Conservation (phyloP, 345 rosid species). For the Abelmoschus esculentus region DNA sequence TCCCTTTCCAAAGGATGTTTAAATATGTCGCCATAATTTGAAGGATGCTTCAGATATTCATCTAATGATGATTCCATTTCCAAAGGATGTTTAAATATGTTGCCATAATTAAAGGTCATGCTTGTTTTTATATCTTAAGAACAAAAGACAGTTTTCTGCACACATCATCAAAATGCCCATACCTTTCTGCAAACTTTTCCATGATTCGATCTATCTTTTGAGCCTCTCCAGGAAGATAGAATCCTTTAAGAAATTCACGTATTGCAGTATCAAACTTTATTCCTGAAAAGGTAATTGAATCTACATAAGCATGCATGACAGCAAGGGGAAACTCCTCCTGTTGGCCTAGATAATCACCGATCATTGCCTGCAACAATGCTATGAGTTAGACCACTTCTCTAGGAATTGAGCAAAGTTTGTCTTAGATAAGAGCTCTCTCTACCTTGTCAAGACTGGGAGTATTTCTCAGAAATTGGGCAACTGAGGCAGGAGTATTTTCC, state of each 20-base stretch:
- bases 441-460: conserved; percentile 78
- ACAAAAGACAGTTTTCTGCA: background rate
- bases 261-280: conserved; percentile 83
- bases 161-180: conserved; percentile 8
- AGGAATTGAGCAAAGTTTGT: conserved; percentile 10
- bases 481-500: conserved; percentile 67
- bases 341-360: conserved; percentile 94
- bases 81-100: background rate
- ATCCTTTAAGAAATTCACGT: conserved; percentile 86
- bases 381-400: conserved; percentile 27
- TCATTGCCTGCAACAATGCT: conserved; percentile 63
- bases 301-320: conserved; percentile 97
- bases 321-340: conserved; percentile 92
- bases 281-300: conserved; percentile 75
- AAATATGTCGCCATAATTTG: background rate
- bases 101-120: background rate
- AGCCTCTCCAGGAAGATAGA: conserved; percentile 97
- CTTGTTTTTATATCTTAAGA: background rate
- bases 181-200: conserved; percentile 99
- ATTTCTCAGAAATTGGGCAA: conserved; percentile 76
- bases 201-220: conserved; percentile 96
- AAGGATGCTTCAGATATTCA: conserved; percentile 2
- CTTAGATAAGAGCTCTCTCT: conserved; percentile 13
- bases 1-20: background rate
- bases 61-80: background rate